Conservation (phyloP, 768 basidiomycete genomes). For the Tylopilus balloui region DNA sequence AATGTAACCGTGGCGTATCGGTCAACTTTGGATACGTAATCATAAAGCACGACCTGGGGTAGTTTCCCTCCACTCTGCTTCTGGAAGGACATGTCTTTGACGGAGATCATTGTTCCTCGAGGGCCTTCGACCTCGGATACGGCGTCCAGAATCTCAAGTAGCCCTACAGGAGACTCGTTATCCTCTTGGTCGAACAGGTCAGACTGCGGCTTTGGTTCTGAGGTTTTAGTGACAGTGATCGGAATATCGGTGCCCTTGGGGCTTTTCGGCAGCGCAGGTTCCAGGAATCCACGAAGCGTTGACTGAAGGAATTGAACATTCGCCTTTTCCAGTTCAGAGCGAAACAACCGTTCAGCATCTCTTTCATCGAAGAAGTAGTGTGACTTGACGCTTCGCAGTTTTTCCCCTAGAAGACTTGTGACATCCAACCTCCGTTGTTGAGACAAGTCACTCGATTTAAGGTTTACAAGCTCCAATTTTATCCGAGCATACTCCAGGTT, state of each 20-base stretch:
- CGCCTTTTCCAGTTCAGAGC: conserved; percentile 47
- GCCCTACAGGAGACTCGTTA: conserved; percentile 49
- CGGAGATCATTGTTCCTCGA: conserved; percentile 46
- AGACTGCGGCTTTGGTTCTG: conserved; percentile 7
- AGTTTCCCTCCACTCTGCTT: conserved; percentile 81
- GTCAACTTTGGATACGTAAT: conserved; percentile 64
- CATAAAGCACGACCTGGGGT: conserved; percentile 69
- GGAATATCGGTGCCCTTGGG: background rate
- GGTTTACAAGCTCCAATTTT: conserved; percentile 51
- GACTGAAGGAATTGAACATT: conserved; percentile 44
- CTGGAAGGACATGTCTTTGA: conserved; percentile 74
- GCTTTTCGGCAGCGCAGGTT: background rate
- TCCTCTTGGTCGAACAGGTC: conserved; percentile 55
- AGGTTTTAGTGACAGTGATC: background rate
- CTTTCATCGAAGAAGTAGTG: conserved; percentile 70
- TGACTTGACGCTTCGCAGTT: conserved; percentile 43
- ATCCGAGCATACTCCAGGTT: conserved; percentile 59
- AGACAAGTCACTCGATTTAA: conserved; percentile 35
- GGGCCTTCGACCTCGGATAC: conserved; percentile 53
- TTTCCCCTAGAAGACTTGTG: conserved; percentile 40
- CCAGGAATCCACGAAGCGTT: conserved; percentile 32
- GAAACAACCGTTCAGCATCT: conserved; percentile 59
- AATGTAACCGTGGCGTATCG: conserved; percentile 74
- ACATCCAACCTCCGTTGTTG: conserved; percentile 25
- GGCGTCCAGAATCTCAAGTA: conserved; percentile 72